phyloP scores from a whole-genome alignment of 345 rosid genomes.

The Dovyalis caffra region DNA sequence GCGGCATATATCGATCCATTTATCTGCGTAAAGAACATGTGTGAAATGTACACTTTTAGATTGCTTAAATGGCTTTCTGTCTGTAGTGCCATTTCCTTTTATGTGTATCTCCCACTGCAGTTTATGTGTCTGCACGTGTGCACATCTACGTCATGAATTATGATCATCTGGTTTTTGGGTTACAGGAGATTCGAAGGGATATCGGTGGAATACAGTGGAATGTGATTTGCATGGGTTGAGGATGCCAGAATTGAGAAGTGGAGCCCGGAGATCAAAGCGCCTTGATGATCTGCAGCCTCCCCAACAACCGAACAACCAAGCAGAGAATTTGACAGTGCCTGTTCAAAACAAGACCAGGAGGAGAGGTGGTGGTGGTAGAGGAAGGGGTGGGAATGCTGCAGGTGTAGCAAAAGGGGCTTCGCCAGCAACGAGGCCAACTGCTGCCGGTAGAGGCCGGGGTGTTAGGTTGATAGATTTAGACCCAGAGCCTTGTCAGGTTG shows the following conservation, averaged over 20 bases:
- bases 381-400: conserved; percentile 76
- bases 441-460: conserved; percentile 88
- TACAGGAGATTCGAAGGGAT: conserved; percentile 42
- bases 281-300: conserved; percentile 77
- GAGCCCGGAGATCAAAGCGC: conserved; percentile 93
- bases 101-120: not conserved
- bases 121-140: not conserved
- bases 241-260: conserved; percentile 98
- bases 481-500: conserved; percentile 75
- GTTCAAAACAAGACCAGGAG: conserved; percentile 77
- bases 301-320: conserved; percentile 64
- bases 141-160: not conserved
- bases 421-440: conserved; percentile 59
- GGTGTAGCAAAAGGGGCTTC: conserved; percentile 72
- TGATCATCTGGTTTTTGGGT: conserved; percentile 6
- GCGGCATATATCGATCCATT: not conserved
- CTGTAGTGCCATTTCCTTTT: conserved; percentile 3
- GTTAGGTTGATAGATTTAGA: conserved; percentile 83
- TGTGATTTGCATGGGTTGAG: conserved; percentile 89
- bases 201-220: conserved; percentile 33
- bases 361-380: conserved; percentile 94
- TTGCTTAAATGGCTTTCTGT: conserved; percentile 4
- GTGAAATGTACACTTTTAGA: not conserved
- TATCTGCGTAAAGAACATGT: not conserved
- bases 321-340: conserved; percentile 66